Evolutionary conservation across 2,329 filamentous ascomycete species (phyloP), one percentile per base, ranked within the genome.

Genomic region (Ophiosphaerella narmari): DNA sequence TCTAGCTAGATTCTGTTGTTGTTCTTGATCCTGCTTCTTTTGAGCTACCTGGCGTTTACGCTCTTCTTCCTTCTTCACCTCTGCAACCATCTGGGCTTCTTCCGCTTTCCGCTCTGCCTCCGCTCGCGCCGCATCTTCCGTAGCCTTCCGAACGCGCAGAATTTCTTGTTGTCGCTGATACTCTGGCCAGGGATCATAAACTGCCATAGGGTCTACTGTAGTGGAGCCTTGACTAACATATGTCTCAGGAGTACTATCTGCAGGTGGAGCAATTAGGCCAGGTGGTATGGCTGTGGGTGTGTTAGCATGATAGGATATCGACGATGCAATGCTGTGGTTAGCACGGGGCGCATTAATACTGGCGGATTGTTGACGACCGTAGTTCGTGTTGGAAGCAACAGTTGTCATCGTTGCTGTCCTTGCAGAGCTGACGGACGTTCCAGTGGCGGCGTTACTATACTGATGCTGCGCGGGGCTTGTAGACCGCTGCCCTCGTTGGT

Each of bases 181-280:
- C 50, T 79, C 76, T 3, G 77, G 77, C 66, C 77, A 81, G 2
- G 79, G 78, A 50, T 83, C 79, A 52, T 82, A 83, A 2, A 82
- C 78, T 39, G 79, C 77, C 39, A 72, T 79, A 2, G 81, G 80
- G 62, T 82, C 78, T 16, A 83, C 78, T 1, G 80, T 82, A 3
- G 65, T 74, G 4, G 75, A 72, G 38, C 55, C 52, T 16, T 70
- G 55, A 5, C 38, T 42, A 46, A 52, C 53, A 50, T 63, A 67
- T 13, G 63, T 44, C 4, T 64, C 62, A 9, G 55, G 29, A 18
- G 57, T 54, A 54, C 43, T 73, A 7, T 54, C 39, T 5, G 56
- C 39, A 21, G 60, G 51, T 14, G 60, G 63, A 7, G 41, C 52
- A 26, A 59, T 45, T 14, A 63, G 39, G 13, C 46, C 46, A 5